Evolutionary conservation across 2,329 filamentous ascomycete species (phyloP).

Genomic region (Helminthosporium solani): DNA sequence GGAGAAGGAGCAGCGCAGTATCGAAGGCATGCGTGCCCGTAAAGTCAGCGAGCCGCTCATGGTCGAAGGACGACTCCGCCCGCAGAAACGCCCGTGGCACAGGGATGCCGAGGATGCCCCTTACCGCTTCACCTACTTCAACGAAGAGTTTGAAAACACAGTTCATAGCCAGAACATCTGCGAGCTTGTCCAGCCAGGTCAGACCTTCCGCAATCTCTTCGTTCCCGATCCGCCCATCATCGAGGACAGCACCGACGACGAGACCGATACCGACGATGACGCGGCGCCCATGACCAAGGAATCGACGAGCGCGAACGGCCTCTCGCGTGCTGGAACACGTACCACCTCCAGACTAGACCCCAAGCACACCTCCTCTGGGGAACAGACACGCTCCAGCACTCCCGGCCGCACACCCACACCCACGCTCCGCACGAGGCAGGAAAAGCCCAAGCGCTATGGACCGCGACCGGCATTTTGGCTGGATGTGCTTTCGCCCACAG

Average conservation of each 20-base stretch:
- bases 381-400: constrained; percentile 52
- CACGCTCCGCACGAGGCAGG: constrained; percentile 16
- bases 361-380: constrained; percentile 37
- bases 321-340: constrained; percentile 28
- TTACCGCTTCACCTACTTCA: constrained; percentile 97
- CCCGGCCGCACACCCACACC: constrained; percentile 50
- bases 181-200: constrained; percentile 82
- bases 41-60: constrained; percentile 92
- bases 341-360: constrained; percentile 31
- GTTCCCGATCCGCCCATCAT: constrained; percentile 71
- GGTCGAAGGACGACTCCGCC: constrained; percentile 83
- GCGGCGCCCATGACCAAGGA: constrained; percentile 9
- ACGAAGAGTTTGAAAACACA: constrained; percentile 92
- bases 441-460: constrained; percentile 55
- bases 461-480: constrained; percentile 96
- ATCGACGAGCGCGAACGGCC: constrained; percentile 24
- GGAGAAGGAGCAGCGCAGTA: constrained; percentile 81
- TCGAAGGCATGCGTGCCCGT: constrained; percentile 78
- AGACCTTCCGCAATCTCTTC: constrained; percentile 84
- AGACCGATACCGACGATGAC: constrained; percentile 58
- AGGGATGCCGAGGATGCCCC: constrained; percentile 84
- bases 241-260: constrained; percentile 68
- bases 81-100: constrained; percentile 77
- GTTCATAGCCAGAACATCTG: constrained; percentile 96
- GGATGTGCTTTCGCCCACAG: constrained; percentile 85